Evolutionary conservation across 352 stramenopile genomes (phyloP).

Genomic region (Phytophthora foliorum): DNA sequence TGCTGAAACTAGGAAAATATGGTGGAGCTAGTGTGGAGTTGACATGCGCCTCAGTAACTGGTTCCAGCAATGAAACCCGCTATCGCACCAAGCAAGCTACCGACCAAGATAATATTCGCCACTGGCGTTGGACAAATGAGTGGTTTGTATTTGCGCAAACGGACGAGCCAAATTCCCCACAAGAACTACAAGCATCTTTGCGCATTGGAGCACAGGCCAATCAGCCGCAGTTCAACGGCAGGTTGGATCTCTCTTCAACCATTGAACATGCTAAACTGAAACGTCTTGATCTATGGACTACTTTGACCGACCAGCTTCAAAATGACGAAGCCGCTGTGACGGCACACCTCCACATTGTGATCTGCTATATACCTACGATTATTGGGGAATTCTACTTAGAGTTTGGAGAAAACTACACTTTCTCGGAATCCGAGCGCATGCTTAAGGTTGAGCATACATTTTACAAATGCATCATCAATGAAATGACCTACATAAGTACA

Average conservation of each 20-base stretch:
- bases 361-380: constrained; percentile 32
- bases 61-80: background rate
- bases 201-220: constrained; percentile 20
- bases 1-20: constrained; percentile 25
- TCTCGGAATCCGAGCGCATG: constrained; percentile 14
- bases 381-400: constrained; percentile 24
- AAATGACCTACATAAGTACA: constrained; percentile 11
- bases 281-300: constrained; percentile 25
- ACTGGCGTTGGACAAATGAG: constrained; percentile 45
- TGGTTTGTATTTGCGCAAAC: constrained; percentile 25
- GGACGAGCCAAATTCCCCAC: background rate
- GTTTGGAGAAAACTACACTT: constrained; percentile 27
- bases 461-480: constrained; percentile 32
- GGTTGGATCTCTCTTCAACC: constrained; percentile 10
- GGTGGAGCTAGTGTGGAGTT: constrained; percentile 28
- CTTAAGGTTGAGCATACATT: constrained; percentile 32
- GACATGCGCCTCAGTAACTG: background rate
- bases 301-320: background rate
- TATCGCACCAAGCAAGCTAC: constrained; percentile 29
- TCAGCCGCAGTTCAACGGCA: constrained; percentile 6
- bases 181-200: constrained; percentile 22
- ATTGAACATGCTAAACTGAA: constrained; percentile 22
- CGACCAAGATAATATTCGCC: constrained; percentile 4
- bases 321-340: background rate
- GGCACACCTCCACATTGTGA: constrained; percentile 30